Base-by-base conservation (phyloP, 495 filamentous ascomycete genomes). In the Talaromyces stipitatus region DNA sequence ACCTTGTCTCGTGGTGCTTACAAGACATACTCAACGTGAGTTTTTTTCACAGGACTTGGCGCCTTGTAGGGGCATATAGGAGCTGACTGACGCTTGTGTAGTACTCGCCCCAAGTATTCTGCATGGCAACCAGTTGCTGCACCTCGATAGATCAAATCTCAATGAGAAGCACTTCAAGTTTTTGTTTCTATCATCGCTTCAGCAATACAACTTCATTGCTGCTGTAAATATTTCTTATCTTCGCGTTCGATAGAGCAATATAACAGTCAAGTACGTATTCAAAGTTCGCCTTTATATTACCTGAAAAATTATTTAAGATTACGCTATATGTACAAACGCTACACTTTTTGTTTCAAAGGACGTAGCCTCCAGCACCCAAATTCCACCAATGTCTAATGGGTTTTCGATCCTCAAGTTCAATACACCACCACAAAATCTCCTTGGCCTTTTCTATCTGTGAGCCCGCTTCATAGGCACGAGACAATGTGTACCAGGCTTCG, bases 21-120 rank as follows among this genome's bases (percentile, higher is more conserved):
- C 77, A 92, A 88, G 78, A 82, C 95, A 14, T 99, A 97, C 69
- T 95, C 81, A 72, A 98, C 94, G 92, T 96, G 69, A 65, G 89
- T 84, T 28, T 33, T 10, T 30, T 22, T 29, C 23, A 7, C 18
- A 1, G 36, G 4, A 1, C 12, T 23, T 32, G 11, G 26, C 16
- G 12, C n/a, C 7, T 46, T 7, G 0, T 46, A 10, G 10, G 9
- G 9, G 18, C 16, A 8, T 48, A 53, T 53, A 16, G 2, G n/a
- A 16, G 2, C 38, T 48, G 9, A 36, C 20, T 7, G 3, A 26
- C 29, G 12, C 51, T 24, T 46, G 22, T 11, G 11, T 33, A 78
- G 75, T 47, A 67, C 65, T 59, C 65, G 66, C 50, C 71, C 75
- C 47, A 78, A 76, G 69, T 67, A 65, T 59, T 62, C 64, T 54